phyloP scores from a whole-genome alignment of 768 basidiomycete genomes.

The Leccinum disarticulatum region DNA sequence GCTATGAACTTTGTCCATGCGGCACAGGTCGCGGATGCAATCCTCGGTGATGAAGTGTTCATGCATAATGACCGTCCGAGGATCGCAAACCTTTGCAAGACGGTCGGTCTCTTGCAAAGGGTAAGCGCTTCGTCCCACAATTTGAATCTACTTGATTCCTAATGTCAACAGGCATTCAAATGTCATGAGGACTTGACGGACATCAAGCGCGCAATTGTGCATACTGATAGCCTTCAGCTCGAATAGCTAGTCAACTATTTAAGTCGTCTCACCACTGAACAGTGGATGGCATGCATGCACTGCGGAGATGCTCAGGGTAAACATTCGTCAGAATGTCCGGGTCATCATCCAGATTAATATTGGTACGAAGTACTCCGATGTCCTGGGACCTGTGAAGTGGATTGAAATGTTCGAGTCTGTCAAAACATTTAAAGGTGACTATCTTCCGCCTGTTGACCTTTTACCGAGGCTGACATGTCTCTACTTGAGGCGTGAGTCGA shows the following conservation, averaged over 20 bases:
- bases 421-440: conserved; percentile 90
- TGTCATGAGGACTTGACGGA: conserved; percentile 97
- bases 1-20: conserved; percentile 98
- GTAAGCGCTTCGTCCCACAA: conserved; percentile 44
- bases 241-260: conserved; percentile 99
- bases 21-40: conserved; percentile 92
- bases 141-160: conserved; percentile 2
- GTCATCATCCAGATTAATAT: conserved; percentile 82
- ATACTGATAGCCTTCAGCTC: conserved; percentile 76
- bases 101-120: conserved; percentile 91
- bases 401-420: conserved; percentile 98
- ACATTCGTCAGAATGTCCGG: conserved; percentile 97
- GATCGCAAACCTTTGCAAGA: conserved; percentile 97
- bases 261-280: conserved; percentile 93
- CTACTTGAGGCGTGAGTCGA: conserved; percentile 41
- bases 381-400: conserved; percentile 93
- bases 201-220: conserved; percentile 97
- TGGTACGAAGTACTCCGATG: conserved; percentile 97
- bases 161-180: conserved; percentile 74
- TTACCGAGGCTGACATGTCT: conserved; percentile 42
- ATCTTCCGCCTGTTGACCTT: background rate
- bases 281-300: conserved; percentile 92
- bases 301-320: conserved; percentile 88
- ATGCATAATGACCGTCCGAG: conserved; percentile 93
- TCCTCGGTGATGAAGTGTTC: conserved; percentile 99